Percentiles rank a stretch among this genome's conserved stretches.
phyloP scores from a whole-genome alignment of 768 basidiomycete species.

The Tricholoma furcatifolium region DNA sequence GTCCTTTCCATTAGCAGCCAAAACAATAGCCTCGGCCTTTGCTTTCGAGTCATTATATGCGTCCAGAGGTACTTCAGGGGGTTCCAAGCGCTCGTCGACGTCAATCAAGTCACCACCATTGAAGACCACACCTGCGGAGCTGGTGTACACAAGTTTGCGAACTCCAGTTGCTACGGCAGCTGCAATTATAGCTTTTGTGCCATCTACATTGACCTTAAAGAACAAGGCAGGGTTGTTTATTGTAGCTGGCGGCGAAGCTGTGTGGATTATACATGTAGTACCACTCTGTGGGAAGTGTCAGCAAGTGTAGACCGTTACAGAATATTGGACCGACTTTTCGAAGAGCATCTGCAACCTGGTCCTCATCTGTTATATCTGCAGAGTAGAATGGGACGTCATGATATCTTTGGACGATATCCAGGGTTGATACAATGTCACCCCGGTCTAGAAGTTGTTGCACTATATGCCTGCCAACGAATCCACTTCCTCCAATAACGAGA shows the following conservation, averaged over 20 bases:
- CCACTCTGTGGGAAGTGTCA: constrained; percentile 50
- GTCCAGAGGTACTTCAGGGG: constrained; percentile 75
- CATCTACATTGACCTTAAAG: constrained; percentile 92
- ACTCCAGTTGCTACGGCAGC: constrained; percentile 74
- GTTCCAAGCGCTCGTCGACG: constrained; percentile 83
- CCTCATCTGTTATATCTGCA: constrained; percentile 83
- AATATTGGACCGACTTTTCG: constrained; percentile 53
- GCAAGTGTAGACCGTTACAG: background rate
- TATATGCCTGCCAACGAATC: constrained; percentile 89
- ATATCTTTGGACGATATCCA: constrained; percentile 92
- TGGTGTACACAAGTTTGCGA: constrained; percentile 90
- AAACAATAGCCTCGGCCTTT: constrained; percentile 78
- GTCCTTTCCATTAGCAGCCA: constrained; percentile 82
- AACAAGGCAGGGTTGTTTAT: constrained; percentile 69
- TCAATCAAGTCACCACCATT: constrained; percentile 79
- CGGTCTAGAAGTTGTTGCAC: constrained; percentile 81
- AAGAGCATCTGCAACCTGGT: constrained; percentile 69
- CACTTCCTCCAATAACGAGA: constrained; percentile 92
- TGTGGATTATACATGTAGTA: constrained; percentile 92
- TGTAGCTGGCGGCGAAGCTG: constrained; percentile 79
- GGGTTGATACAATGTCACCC: constrained; percentile 78
- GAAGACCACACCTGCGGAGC: constrained; percentile 89
- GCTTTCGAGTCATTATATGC: constrained; percentile 95
- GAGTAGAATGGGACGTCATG: constrained; percentile 86
- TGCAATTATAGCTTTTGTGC: constrained; percentile 81